Evolutionary conservation across 371 early-diverging fungal genomes (phyloP).

Genomic region (Mucor saturninus): DNA sequence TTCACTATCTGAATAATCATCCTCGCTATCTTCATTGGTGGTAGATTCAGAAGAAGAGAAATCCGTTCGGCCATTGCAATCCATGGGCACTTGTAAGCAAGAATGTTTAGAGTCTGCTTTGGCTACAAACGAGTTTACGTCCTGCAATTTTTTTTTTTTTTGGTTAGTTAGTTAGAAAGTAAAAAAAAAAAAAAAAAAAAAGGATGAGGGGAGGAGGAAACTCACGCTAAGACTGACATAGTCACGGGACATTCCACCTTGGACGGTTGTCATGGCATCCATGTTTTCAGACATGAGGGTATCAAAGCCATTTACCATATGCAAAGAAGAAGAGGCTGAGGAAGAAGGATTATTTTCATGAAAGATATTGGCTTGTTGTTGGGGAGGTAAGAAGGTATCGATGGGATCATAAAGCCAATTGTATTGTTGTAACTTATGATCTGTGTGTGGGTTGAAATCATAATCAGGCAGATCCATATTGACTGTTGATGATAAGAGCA

Average conservation of each 20-base stretch:
- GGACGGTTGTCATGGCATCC: slow-evolving; percentile 12
- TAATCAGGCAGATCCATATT: slow-evolving; percentile 13
- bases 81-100: slow-evolving; percentile 9
- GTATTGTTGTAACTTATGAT: slow-evolving; percentile 21
- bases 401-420: slow-evolving; percentile 34
- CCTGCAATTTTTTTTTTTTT: slow-evolving; percentile 22
- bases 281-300: slow-evolving; percentile 12
- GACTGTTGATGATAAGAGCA: background rate
- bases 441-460: slow-evolving; percentile 10
- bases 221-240: slow-evolving; percentile 47
- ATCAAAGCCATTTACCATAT: background rate
- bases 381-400: slow-evolving; percentile 23
- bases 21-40: slow-evolving; percentile 28
- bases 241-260: slow-evolving; percentile 24
- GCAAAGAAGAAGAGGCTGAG: too few relatives aligned
- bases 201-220: background rate
- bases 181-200: too few relatives aligned
- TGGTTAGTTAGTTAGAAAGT: background rate
- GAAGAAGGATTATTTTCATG: background rate
- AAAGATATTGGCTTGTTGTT: background rate
- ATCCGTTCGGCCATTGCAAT: background rate
- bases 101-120: slow-evolving; percentile 45
- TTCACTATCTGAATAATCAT: slow-evolving; percentile 30
- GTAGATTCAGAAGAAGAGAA: slow-evolving; percentile 21
- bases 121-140: slow-evolving; percentile 51